phyloP scores from a whole-genome alignment of 1,284 basidiomycete genomes.

The Golubevia sp. region DNA sequence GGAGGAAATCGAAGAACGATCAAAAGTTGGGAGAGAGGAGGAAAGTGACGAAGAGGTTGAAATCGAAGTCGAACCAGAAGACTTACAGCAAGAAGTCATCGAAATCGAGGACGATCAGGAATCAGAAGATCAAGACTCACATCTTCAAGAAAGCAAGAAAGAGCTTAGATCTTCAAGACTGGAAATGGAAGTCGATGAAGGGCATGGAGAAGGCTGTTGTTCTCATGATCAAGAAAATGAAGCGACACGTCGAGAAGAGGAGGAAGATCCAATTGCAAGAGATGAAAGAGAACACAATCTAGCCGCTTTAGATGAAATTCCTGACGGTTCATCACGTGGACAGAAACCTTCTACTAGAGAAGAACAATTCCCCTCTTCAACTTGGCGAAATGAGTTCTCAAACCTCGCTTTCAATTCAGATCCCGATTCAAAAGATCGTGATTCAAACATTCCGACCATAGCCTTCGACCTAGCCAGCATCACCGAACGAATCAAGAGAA shows the following conservation, averaged over 20 bases:
- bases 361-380: neutral
- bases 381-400: neutral
- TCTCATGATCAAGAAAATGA: neutral
- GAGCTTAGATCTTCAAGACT: slow-evolving; percentile 5
- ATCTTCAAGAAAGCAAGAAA: slow-evolving; percentile 13
- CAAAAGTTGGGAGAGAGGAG: slow-evolving; percentile 22
- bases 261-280: neutral
- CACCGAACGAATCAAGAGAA: neutral
- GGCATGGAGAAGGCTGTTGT: slow-evolving; percentile 7
- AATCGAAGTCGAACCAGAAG: slow-evolving; percentile 14
- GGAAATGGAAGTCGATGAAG: slow-evolving; percentile 12
- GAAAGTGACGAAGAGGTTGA: slow-evolving; percentile 21
- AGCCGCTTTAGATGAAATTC: neutral
- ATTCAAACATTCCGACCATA: neutral
- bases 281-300: neutral
- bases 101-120: slow-evolving; percentile 32
- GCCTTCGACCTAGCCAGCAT: neutral
- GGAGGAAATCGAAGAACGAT: slow-evolving; percentile 28
- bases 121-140: slow-evolving; percentile 28
- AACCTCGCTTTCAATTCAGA: neutral
- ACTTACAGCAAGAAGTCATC: slow-evolving; percentile 22
- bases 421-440: neutral
- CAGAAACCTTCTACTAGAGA: too few species aligned
- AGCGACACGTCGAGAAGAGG: neutral
- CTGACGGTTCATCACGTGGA: too few species aligned